A percentile compares a stretch with the other conserved stretches of the same genome.
phyloP scores from a whole-genome alignment of 768 basidiomycete genomes.

The Trametopsis cervina region DNA sequence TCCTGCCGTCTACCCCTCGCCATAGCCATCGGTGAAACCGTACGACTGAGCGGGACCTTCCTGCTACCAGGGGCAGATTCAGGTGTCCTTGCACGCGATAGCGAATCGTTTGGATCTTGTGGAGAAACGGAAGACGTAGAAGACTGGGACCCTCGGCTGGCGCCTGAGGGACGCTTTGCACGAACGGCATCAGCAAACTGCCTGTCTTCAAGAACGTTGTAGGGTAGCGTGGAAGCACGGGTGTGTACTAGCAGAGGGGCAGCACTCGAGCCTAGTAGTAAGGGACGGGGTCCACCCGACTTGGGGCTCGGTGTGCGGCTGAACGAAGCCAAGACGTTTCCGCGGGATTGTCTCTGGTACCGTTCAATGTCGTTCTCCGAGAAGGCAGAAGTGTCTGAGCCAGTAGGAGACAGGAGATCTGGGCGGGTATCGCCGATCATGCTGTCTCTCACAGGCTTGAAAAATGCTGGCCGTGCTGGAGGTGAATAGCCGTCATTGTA shows the following conservation, averaged over 20 bases:
- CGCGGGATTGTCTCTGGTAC: background rate
- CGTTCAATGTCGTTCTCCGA: slow-evolving; percentile 5
- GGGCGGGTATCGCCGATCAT: slow-evolving; percentile 33
- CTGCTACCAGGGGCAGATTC: slow-evolving; percentile 44
- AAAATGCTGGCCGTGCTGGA: slow-evolving; percentile 51
- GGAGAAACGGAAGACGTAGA: slow-evolving; percentile 59
- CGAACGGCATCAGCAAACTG: slow-evolving; percentile 17
- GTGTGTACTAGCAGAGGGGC: slow-evolving; percentile 19
- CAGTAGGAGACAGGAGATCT: slow-evolving; percentile 18
- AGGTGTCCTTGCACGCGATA: slow-evolving; percentile 17
- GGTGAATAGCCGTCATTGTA: slow-evolving; percentile 37
- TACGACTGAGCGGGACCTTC: slow-evolving; percentile 57
- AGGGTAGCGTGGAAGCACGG: slow-evolving; percentile 16
- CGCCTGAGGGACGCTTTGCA: slow-evolving; percentile 16
- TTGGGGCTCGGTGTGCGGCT: slow-evolving; percentile 28
- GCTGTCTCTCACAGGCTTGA: slow-evolving; percentile 52
- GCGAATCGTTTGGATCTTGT: slow-evolving; percentile 35
- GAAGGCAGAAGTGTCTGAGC: slow-evolving; percentile 6
- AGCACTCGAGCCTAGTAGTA: slow-evolving; percentile 48
- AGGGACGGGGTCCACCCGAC: slow-evolving; percentile 47
- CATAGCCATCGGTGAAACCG: slow-evolving; percentile 68
- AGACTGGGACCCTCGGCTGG: slow-evolving; percentile 53
- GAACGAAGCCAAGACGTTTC: background rate
- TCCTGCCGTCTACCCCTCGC: slow-evolving; percentile 25
- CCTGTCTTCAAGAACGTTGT: slow-evolving; percentile 12